Evolutionary conservation across 2,329 filamentous ascomycete species (phyloP).

Genomic region (Periconia digitata): DNA sequence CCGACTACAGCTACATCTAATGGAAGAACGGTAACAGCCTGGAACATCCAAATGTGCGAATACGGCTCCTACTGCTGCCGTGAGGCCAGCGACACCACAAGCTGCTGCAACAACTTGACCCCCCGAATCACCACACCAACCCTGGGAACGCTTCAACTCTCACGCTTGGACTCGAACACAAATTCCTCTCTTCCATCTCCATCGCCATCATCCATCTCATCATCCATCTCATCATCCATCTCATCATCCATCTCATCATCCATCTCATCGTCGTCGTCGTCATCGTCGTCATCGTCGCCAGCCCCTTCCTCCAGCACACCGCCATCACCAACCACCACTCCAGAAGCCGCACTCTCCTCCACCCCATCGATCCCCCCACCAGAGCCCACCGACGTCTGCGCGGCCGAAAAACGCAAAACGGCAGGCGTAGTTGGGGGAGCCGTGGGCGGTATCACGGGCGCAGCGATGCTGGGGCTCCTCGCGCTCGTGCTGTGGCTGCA

Average conservation of each 20-base stretch:
- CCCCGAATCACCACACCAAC: conserved; percentile 24
- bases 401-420: conserved; percentile 19
- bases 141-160: conserved; percentile 25
- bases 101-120: conserved; percentile 33
- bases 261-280: conserved; percentile 10
- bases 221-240: conserved; percentile 1
- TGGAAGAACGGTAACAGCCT: conserved; percentile 13
- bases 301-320: conserved; percentile 1
- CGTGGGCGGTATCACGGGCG: conserved; percentile 27
- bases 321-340: neutral
- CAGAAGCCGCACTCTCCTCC: too few species aligned
- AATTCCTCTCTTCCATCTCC: neutral
- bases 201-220: conserved; percentile 5
- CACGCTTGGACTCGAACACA: conserved; percentile 6
- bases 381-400: conserved; percentile 1
- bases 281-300: conserved; percentile 1
- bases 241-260: conserved; percentile 9
- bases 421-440: conserved; percentile 25
- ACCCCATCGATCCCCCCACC: neutral
- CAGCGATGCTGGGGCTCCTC: conserved; percentile 18
- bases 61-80: conserved; percentile 40
- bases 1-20: neutral
- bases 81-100: conserved; percentile 21
- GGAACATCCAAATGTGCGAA: conserved; percentile 40
- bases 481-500: conserved; percentile 24